Conservation (phyloP, 2,329 filamentous ascomycete genomes). For the Claviceps capensis region DNA sequence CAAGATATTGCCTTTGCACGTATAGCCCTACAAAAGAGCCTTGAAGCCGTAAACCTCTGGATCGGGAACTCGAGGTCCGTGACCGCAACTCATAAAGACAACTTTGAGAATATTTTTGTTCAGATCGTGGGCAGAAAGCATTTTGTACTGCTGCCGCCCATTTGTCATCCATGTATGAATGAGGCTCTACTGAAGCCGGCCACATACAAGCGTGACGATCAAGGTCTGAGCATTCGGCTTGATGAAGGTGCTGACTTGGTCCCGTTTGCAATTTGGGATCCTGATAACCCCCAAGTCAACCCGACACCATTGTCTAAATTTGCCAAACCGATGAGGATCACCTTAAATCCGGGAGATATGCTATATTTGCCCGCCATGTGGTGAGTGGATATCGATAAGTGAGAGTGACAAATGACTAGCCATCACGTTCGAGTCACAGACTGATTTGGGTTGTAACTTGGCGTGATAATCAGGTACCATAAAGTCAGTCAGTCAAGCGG, state of each 20-base stretch:
- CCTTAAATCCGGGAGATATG: conserved; percentile 62
- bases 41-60: conserved; percentile 75
- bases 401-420: too few relatives aligned
- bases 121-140: conserved; percentile 61
- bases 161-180: conserved; percentile 54
- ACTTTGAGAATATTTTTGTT: conserved; percentile 76
- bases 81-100: conserved; percentile 68
- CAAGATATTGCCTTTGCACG: conserved; percentile 56
- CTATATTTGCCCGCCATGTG: conserved; percentile 71
- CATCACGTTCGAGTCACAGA: neutral
- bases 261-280: conserved; percentile 65
- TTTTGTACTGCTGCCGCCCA: conserved; percentile 60
- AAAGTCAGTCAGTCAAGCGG: conserved; percentile 62
- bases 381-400: conserved; percentile 26
- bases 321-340: conserved; percentile 50
- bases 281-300: conserved; percentile 38
- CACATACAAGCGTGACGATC: conserved; percentile 36
- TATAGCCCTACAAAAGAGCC: conserved; percentile 49
- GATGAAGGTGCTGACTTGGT: conserved; percentile 28
- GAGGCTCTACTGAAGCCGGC: conserved; percentile 45
- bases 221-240: conserved; percentile 17
- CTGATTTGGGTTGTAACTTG: neutral
- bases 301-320: conserved; percentile 45
- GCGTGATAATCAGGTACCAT: conserved; percentile 43
- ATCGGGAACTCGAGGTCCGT: conserved; percentile 58